Evolutionary conservation across 345 rosid species (phyloP).

Genomic region (Pistacia integerrima): DNA sequence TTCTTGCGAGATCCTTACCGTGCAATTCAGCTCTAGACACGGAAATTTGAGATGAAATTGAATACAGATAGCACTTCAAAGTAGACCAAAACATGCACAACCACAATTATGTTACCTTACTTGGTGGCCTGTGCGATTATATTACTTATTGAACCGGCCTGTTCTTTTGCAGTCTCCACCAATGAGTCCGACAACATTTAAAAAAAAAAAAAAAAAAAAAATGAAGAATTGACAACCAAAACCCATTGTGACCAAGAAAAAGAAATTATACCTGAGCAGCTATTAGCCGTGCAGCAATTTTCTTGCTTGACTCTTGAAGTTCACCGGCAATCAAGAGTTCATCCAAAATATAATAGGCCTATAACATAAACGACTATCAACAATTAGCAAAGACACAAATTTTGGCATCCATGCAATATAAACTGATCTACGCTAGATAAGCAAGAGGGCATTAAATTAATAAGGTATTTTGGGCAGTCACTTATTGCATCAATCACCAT

Average conservation of each 20-base stretch:
- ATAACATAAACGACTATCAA: slow-evolving; percentile 22
- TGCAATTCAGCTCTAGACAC: slow-evolving; percentile 8
- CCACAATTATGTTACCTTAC: slow-evolving; percentile 30
- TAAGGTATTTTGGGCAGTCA: neutral
- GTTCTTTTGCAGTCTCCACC: slow-evolving; percentile 96
- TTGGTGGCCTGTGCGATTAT: slow-evolving; percentile 95
- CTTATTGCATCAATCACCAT: slow-evolving; percentile 3
- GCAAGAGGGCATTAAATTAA: neutral
- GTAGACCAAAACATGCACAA: neutral
- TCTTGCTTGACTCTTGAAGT: slow-evolving; percentile 97
- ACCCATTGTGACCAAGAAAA: slow-evolving; percentile 6
- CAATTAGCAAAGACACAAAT: slow-evolving; percentile 1
- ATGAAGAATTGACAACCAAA: slow-evolving; percentile 1
- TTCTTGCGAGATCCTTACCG: neutral
- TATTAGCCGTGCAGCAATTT: slow-evolving; percentile 80
- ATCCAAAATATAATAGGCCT: slow-evolving; percentile 94
- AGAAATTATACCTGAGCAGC: slow-evolving; percentile 68
- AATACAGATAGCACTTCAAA: slow-evolving; percentile 9
- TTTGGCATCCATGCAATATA: slow-evolving; percentile 5
- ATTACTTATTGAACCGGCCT: slow-evolving; percentile 82
- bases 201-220: neutral
- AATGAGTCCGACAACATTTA: slow-evolving; percentile 62
- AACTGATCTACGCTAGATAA: too few species aligned
- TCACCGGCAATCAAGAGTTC: slow-evolving; percentile 94
- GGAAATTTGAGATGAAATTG: slow-evolving; percentile 1